Evolutionary conservation across 169 alveolate species (phyloP).

Genomic region (Plasmodium vinckei): DNA sequence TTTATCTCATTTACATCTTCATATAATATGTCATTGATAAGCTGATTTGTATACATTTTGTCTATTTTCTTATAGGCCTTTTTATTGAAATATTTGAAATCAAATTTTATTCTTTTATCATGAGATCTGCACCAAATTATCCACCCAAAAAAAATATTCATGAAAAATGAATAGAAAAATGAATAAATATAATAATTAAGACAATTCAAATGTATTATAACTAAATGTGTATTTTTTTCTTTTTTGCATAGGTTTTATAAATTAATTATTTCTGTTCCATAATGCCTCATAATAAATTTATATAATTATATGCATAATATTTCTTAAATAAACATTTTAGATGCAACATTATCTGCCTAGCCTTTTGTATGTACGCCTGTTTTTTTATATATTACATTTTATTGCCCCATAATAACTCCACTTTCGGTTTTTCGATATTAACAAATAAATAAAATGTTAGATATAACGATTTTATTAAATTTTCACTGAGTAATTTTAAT

Average conservation of each 20-base stretch:
- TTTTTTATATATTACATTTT: slow-evolving; percentile 41
- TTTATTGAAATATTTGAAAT: slow-evolving; percentile 55
- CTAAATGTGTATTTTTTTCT: too few species aligned
- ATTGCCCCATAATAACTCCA: slow-evolving; percentile 25
- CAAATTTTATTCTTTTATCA: slow-evolving; percentile 27
- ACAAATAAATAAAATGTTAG: slow-evolving; percentile 45
- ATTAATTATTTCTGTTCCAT: too few species aligned
- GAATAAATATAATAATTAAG: not conserved
- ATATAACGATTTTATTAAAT: slow-evolving; percentile 23
- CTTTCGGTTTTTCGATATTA: slow-evolving; percentile 35
- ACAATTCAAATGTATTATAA: not conserved
- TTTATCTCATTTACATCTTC: slow-evolving; percentile 55
- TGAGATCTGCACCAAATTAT: slow-evolving; percentile 11
- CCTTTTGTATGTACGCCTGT: not conserved
- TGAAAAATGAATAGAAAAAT: not conserved
- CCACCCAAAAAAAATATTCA: not conserved
- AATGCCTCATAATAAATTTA: too few species aligned
- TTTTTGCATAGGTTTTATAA: too few species aligned
- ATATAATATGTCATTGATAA: slow-evolving; percentile 60
- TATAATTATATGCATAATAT: too few species aligned
- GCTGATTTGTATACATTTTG: slow-evolving; percentile 36
- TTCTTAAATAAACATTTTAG: too few species aligned
- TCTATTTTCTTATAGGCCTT: slow-evolving; percentile 67
- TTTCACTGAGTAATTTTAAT: slow-evolving; percentile 14
- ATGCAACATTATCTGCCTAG: too few species aligned